Evolutionary conservation across 179 eudicot species (phyloP).

Genomic region (Beta corolliflora): DNA sequence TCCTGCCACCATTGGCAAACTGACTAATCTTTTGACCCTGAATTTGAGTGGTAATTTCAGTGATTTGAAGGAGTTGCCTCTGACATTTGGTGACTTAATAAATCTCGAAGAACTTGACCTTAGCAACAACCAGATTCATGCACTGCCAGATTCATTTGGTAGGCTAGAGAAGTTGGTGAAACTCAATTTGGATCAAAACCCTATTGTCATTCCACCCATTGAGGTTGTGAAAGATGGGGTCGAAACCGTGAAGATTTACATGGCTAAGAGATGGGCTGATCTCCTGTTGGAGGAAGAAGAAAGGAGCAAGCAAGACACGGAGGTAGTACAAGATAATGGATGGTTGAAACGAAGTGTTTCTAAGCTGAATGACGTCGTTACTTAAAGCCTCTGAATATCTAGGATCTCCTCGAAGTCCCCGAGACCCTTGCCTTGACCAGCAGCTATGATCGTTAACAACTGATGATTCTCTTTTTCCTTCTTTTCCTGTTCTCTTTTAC

Average conservation of each 20-base stretch:
- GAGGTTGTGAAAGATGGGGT: conserved; percentile 67
- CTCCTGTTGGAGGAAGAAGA: conserved; percentile 65
- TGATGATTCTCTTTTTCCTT: not conserved
- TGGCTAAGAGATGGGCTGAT: conserved; percentile 75
- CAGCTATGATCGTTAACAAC: conserved; percentile 44
- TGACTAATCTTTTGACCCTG: conserved; percentile 66
- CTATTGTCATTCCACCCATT: conserved; percentile 69
- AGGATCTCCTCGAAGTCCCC: conserved; percentile 42
- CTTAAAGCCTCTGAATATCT: conserved; percentile 65
- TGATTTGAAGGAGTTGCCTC: conserved; percentile 79
- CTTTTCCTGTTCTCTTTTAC: not conserved
- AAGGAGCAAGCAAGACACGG: conserved; percentile 45
- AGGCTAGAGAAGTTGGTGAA: conserved; percentile 63
- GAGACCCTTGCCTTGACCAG: conserved; percentile 66
- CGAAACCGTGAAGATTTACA: conserved; percentile 62
- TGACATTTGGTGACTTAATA: conserved; percentile 60
- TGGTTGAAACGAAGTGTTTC: conserved; percentile 81
- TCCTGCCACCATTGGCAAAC: conserved; percentile 63
- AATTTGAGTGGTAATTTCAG: conserved; percentile 84
- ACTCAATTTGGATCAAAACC: conserved; percentile 85
- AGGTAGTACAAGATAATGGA: conserved; percentile 47
- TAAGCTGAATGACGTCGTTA: conserved; percentile 53
- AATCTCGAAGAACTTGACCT: conserved; percentile 82
- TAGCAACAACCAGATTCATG: conserved; percentile 88
- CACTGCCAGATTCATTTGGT: conserved; percentile 75